Evolutionary conservation across 2,329 filamentous ascomycete species (phyloP), one percentile per base, ranked within the genome.

Genomic region (Claviceps sp.): DNA sequence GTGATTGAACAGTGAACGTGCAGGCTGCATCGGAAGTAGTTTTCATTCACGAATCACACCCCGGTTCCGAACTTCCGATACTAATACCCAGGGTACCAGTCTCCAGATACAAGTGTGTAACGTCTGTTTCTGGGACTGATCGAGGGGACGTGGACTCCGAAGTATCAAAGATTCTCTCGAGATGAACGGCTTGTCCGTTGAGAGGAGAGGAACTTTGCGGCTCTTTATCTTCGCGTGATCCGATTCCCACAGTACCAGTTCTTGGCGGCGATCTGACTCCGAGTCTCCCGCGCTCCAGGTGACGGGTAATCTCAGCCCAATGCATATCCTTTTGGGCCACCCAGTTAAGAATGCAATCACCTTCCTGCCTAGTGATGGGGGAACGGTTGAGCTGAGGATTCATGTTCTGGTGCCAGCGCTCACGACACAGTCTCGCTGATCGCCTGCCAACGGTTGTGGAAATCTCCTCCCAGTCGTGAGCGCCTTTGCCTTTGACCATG

Each of bases 181-280:
- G 19, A 22, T 22, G 19, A 22, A 22, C 19, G 19, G 13, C 13
- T 4, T 4, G 13, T 6, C 1, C 2, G 17, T 14, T 7, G 17
- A 7, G 17, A n/a, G 5, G 4, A 11, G n/a, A 1, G 17, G n/a
- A 13, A 8, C 24, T 7, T 22, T 22, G 17, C 30, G 8, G 41
- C 3, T 19, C 34, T 30, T 0, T 2, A 10, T 14, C 26, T 48
- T 57, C 81, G 73, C 62, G 74, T 77, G 61, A 85, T 77, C 62
- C 89, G 81, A 71, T 95, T 87, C 48, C 90, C 89, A 65, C 95
- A 95, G 87, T 88, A 95, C 89, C 89, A 96, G 69, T 96, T 96
- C 79, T 96, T 96, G 57, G 96, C 88, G 30, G 88, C 86, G 63
- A 96, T 96, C 72, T 96, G 91, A 67, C 89, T 95, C 62, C 90